These are phyloP conservation scores for Hemerocallis citrina DNA, from an alignment of 106 monocot genomes.

Conservation along the genomic window DNA sequence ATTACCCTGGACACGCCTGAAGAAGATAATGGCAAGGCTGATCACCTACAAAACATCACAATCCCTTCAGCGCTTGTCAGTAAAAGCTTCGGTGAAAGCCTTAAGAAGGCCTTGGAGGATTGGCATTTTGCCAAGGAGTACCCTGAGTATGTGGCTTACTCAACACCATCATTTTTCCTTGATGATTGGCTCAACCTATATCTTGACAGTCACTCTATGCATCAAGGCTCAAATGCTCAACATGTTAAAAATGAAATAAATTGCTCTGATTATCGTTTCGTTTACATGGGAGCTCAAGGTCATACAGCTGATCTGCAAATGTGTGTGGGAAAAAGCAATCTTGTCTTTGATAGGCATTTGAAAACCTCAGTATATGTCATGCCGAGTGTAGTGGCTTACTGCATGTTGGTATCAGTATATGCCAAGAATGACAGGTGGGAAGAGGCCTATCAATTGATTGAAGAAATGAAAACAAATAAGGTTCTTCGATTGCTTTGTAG, in stretches of 20 bases:
- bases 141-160: constrained; percentile 84
- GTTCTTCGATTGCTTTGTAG: no score
- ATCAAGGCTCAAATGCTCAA: constrained; percentile 33
- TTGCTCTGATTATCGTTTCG: constrained; percentile 90
- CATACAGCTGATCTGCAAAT: constrained; percentile 99
- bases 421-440: constrained; percentile 97
- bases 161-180: constrained; percentile 70
- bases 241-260: constrained; percentile 53
- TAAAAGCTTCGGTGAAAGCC: no score
- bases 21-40: no score
- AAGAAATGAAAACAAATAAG: no score
- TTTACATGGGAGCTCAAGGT: constrained; percentile 98
- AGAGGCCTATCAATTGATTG: no score
- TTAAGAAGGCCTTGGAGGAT: constrained; percentile 93
- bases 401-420: constrained; percentile 72
- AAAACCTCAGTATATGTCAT: constrained; percentile 59
- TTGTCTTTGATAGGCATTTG: constrained; percentile 77
- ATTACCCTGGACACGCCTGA: no score
- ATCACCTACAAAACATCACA: no score
- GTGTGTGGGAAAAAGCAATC: constrained; percentile 83
- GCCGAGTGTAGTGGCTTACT: constrained; percentile 76
- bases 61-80: no score
- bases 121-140: constrained; percentile 99
- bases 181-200: constrained; percentile 99
- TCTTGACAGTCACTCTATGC: constrained; percentile 73